A percentile compares a stretch with the other conserved stretches of the same genome.
Evolutionary conservation across 2,329 filamentous ascomycete genomes (phyloP).

Genomic region (Teratosphaeria zuluensis): DNA sequence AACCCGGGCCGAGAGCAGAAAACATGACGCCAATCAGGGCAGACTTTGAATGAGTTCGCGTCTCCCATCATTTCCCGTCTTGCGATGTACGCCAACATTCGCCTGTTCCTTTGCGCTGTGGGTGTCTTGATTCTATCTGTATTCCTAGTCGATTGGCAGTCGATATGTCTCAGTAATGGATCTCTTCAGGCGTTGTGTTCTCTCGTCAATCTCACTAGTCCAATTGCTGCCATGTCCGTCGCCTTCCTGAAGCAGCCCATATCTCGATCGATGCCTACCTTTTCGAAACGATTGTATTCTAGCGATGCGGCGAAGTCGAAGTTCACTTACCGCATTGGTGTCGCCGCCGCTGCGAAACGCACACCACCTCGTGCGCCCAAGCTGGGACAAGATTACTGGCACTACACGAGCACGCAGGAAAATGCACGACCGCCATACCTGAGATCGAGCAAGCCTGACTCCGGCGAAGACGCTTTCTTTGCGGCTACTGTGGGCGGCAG

Average conservation of each 20-base stretch:
- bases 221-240: background rate
- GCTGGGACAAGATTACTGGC: constrained; percentile 37
- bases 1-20: background rate
- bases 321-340: constrained; percentile 31
- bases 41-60: background rate
- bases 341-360: constrained; percentile 27
- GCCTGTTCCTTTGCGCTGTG: background rate
- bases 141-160: background rate
- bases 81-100: background rate
- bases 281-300: background rate
- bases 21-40: background rate
- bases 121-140: background rate
- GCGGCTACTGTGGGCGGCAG: constrained; percentile 63
- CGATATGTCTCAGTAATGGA: background rate
- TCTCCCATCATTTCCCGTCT: background rate
- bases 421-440: constrained; percentile 39
- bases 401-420: constrained; percentile 22
- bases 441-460: constrained; percentile 46
- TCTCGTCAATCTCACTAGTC: background rate
- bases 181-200: background rate
- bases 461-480: constrained; percentile 96
- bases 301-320: background rate
- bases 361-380: constrained; percentile 34
- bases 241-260: background rate
- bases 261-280: background rate